Evolutionary conservation across 306 rosid genomes (phyloP).

Genomic region (Prunus dulcis): DNA sequence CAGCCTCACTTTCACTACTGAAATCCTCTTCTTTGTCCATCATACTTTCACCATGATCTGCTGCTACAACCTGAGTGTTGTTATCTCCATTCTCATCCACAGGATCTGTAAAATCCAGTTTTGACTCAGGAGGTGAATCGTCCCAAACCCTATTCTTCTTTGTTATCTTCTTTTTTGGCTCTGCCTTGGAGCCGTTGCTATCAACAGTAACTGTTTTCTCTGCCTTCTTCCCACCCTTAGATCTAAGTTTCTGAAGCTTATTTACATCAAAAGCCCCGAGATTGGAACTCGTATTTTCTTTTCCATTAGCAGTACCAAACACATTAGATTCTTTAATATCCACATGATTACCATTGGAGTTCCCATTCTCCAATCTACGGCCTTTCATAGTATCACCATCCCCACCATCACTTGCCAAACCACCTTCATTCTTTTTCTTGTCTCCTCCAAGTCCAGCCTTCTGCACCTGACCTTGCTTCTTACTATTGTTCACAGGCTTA

Average conservation of each 20-base stretch:
- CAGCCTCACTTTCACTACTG: constrained; percentile 83
- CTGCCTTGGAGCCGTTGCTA: constrained; percentile 66
- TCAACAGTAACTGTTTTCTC: constrained; percentile 55
- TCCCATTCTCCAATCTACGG: constrained; percentile 58
- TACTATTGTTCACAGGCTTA: constrained; percentile 44
- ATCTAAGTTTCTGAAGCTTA: constrained; percentile 82
- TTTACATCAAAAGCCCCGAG: constrained; percentile 95
- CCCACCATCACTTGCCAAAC: constrained; percentile 43
- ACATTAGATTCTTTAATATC: constrained; percentile 43
- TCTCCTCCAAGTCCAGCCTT: constrained; percentile 58
- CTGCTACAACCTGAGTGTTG: constrained; percentile 61
- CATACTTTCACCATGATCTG: constrained; percentile 94
- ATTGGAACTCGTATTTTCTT: constrained; percentile 71
- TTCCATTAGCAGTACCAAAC: constrained; percentile 48
- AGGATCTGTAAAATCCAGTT: constrained; percentile 80
- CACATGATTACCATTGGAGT: constrained; percentile 53
- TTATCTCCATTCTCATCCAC: constrained; percentile 63
- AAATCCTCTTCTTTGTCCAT: constrained; percentile 91
- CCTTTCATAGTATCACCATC: constrained; percentile 46
- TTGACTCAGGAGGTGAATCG: constrained; percentile 49
- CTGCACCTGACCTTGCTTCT: constrained; percentile 62
- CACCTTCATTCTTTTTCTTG: constrained; percentile 47
- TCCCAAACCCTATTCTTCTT: constrained; percentile 98
- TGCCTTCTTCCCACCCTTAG: constrained; percentile 69
- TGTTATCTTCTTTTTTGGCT: constrained; percentile 60